Percentiles rank a stretch among this genome's conserved stretches.
These are phyloP conservation scores for Stemphylium beticola DNA, from an alignment of 2,329 filamentous ascomycete genomes.

Conservation along the genomic window DNA sequence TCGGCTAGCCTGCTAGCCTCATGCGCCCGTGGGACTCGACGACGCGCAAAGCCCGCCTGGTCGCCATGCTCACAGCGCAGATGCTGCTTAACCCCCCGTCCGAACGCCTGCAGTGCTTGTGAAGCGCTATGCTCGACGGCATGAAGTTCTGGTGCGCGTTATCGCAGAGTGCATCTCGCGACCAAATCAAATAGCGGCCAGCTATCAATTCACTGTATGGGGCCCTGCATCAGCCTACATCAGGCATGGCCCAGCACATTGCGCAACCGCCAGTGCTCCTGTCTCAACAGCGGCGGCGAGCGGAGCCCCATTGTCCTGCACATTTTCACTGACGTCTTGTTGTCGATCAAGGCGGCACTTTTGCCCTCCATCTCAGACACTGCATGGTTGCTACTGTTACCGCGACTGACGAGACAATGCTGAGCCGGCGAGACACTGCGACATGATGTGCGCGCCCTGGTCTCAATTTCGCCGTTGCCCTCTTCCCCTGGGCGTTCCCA, in stretches of 20 bases:
- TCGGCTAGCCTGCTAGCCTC: slow-evolving; percentile 17
- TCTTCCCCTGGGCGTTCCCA: slow-evolving; percentile 14
- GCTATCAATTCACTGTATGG: slow-evolving; percentile 22
- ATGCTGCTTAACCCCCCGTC: not conserved
- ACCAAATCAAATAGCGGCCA: slow-evolving; percentile 24
- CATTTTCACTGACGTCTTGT: slow-evolving; percentile 5
- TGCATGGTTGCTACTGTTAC: not conserved
- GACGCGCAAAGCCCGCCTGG: slow-evolving; percentile 1
- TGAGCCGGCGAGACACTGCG: not conserved
- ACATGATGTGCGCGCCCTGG: slow-evolving; percentile 5
- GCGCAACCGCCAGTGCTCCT: slow-evolving; percentile 15
- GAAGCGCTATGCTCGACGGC: not conserved
- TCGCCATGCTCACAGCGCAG: too few species aligned
- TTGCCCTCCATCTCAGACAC: not conserved
- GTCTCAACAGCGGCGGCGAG: slow-evolving; percentile 11
- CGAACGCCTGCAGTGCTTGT: not conserved
- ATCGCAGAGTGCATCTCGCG: slow-evolving; percentile 11
- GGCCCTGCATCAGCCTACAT: slow-evolving; percentile 30
- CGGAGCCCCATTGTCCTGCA: not conserved
- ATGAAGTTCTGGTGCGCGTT: not conserved
- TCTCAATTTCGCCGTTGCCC: slow-evolving; percentile 9
- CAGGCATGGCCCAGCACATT: slow-evolving; percentile 19
- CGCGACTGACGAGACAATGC: slow-evolving; percentile 1
- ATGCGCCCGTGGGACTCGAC: slow-evolving; percentile 1
- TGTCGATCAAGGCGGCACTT: not conserved